These are phyloP conservation scores for Aquanectria penicillioides DNA, from an alignment of 2,329 filamentous ascomycete genomes.

Conservation along the genomic window DNA sequence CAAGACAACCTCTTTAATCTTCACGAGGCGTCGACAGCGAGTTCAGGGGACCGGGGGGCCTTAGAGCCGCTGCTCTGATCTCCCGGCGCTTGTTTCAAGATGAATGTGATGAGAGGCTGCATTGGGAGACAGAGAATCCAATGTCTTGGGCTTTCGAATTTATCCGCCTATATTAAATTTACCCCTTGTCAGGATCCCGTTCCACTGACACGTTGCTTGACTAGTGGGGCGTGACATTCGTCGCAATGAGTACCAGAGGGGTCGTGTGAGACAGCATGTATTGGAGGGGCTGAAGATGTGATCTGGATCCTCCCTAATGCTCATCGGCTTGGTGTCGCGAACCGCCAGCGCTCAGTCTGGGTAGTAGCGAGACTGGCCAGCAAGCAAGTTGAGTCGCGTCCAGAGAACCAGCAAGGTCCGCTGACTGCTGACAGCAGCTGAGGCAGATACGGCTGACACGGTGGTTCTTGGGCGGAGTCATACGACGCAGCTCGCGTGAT, in stretches of 20 bases:
- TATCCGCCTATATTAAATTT: too few species aligned
- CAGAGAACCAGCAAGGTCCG: too few species aligned
- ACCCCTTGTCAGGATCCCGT: not conserved
- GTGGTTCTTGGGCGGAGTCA: slow-evolving; percentile 13
- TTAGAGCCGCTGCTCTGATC: too few species aligned
- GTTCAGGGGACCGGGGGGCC: not conserved
- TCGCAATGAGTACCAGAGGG: not conserved
- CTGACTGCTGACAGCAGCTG: not conserved
- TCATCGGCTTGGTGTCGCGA: too few species aligned
- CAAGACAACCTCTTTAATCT: too few species aligned
- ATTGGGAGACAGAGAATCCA: not conserved
- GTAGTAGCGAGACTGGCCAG: too few species aligned
- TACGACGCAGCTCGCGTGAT: slow-evolving; percentile 32
- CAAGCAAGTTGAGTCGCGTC: too few species aligned
- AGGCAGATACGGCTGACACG: not conserved
- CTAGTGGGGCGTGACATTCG: slow-evolving; percentile 1
- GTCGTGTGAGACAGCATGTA: not conserved
- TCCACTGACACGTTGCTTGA: not conserved
- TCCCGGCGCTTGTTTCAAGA: not conserved
- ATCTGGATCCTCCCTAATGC: too few species aligned
- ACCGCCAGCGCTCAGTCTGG: too few species aligned
- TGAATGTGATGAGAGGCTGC: slow-evolving; percentile 1
- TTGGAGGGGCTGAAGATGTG: too few species aligned
- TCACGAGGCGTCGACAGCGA: not conserved
- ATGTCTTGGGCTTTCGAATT: slow-evolving; percentile 10